A percentile compares a stretch with the other conserved stretches of the same genome.
Conservation (phyloP, 805 yeast genomes). For the Metahyphopichia silvanorum region DNA sequence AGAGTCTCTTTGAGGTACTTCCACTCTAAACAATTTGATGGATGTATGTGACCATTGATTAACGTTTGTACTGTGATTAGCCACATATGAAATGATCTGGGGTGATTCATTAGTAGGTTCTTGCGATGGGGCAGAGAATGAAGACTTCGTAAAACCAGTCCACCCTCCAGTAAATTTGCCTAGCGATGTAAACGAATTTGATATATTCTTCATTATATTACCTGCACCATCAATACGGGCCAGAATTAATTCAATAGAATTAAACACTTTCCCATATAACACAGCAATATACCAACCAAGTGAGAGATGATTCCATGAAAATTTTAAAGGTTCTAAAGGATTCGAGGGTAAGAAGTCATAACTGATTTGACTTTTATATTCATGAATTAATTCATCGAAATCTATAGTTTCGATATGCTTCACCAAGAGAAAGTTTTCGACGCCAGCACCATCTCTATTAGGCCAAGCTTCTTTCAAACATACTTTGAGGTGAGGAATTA, state of each 20-base stretch:
- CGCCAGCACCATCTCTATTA: slow-evolving; percentile 11
- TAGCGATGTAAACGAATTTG: slow-evolving; percentile 33
- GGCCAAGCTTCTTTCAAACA: slow-evolving; percentile 24
- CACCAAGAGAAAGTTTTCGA: slow-evolving; percentile 29
- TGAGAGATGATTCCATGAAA: slow-evolving; percentile 61
- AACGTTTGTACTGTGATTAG: slow-evolving; percentile 26
- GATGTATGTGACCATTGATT: slow-evolving; percentile 55
- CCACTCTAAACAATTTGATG: slow-evolving; percentile 48
- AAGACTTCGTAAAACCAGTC: slow-evolving; percentile 28
- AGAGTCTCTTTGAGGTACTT: slow-evolving; percentile 14
- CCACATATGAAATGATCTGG: slow-evolving; percentile 17
- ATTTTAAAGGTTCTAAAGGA: slow-evolving; percentile 43
- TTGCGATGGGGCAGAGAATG: slow-evolving; percentile 4
- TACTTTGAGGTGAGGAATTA: slow-evolving; percentile 36
- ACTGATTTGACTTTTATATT: slow-evolving; percentile 26
- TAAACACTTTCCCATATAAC: slow-evolving; percentile 57
- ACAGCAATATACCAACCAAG: slow-evolving; percentile 76
- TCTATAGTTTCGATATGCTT: slow-evolving; percentile 40
- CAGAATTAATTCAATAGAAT: slow-evolving; percentile 17
- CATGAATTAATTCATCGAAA: slow-evolving; percentile 16
- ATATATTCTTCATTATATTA: slow-evolving; percentile 37
- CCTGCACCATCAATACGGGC: slow-evolving; percentile 19
- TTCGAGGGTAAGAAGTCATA: slow-evolving; percentile 43
- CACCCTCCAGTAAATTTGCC: slow-evolving; percentile 36
- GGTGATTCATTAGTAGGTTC: slow-evolving; percentile 6